Evolutionary conservation across 805 yeast species (phyloP).

Genomic region (Ogataea dorogensis): DNA sequence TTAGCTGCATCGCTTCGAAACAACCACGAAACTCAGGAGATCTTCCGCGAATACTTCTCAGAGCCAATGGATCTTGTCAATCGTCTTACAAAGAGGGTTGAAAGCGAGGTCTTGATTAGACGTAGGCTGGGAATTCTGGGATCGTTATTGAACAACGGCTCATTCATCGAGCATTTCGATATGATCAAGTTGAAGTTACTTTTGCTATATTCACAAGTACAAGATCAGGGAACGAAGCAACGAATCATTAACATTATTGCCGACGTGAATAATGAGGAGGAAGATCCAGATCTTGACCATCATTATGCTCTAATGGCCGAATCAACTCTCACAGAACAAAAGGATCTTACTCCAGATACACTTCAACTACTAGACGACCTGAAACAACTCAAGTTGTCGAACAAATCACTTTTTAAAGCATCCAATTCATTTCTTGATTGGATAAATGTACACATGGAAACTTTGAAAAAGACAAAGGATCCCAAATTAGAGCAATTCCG

Average conservation of each 20-base stretch:
- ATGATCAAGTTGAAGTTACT: constrained; percentile 28
- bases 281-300: constrained; percentile 24
- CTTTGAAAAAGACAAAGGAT: constrained; percentile 22
- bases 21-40: constrained; percentile 46
- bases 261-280: constrained; percentile 34
- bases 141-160: constrained; percentile 38
- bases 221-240: constrained; percentile 30
- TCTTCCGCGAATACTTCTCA: constrained; percentile 18
- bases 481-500: constrained; percentile 30
- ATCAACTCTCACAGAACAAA: constrained; percentile 26
- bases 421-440: constrained; percentile 55
- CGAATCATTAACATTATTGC: constrained; percentile 47
- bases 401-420: constrained; percentile 34
- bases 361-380: constrained; percentile 41
- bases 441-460: constrained; percentile 50
- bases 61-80: constrained; percentile 20
- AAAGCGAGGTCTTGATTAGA: constrained; percentile 22
- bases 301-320: constrained; percentile 40
- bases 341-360: constrained; percentile 34
- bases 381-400: constrained; percentile 32
- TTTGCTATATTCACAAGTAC: constrained; percentile 20
- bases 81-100: constrained; percentile 15
- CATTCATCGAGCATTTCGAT: constrained; percentile 32
- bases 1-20: constrained; percentile 71
- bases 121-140: constrained; percentile 53